A percentile compares a stretch with the other conserved stretches of the same genome.
Conservation (phyloP, 2,329 filamentous ascomycete genomes). For the Talaromyces sp. region DNA sequence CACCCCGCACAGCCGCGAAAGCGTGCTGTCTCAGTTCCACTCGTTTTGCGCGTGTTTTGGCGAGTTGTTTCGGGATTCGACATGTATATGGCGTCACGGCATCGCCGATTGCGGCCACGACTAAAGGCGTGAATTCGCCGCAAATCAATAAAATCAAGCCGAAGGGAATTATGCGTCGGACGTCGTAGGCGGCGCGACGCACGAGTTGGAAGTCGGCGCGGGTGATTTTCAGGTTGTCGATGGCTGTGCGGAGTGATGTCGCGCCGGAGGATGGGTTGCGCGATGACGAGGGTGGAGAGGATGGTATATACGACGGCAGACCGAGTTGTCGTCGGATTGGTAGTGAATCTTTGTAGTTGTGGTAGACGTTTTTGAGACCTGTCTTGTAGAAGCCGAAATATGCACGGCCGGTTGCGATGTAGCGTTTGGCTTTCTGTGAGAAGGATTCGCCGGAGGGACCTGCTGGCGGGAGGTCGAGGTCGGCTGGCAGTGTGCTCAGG, state of each 20-base stretch:
- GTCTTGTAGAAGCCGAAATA: constrained; percentile 86
- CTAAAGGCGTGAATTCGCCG: constrained; percentile 81
- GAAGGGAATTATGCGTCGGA: constrained; percentile 76
- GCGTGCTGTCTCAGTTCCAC: constrained; percentile 46
- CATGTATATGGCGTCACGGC: constrained; percentile 76
- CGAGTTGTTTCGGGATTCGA: constrained; percentile 73
- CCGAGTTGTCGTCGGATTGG: constrained; percentile 33
- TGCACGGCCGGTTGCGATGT: constrained; percentile 60
- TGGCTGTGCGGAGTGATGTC: constrained; percentile 21
- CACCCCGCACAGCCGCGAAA: constrained; percentile 27
- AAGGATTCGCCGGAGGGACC: constrained; percentile 39
- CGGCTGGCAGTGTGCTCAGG: constrained; percentile 67
- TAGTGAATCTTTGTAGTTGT: constrained; percentile 55
- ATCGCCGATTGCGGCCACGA: constrained; percentile 69
- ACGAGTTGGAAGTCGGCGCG: constrained; percentile 71
- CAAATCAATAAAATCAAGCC: constrained; percentile 71
- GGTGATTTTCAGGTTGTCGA: constrained; percentile 42
- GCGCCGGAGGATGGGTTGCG: constrained; percentile 9
- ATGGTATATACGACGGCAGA: constrained; percentile 36
- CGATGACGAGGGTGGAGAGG: constrained; percentile 27
- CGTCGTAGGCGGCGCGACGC: constrained; percentile 67
- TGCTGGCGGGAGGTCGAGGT: constrained; percentile 61
- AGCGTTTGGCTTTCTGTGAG: constrained; percentile 2
- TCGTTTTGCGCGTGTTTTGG: constrained; percentile 52
- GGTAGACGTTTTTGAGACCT: constrained; percentile 71